Evolutionary conservation across 441 rosid genomes (phyloP), one percentile per base, ranked within the genome.

Genomic region (Populus tomentosa): DNA sequence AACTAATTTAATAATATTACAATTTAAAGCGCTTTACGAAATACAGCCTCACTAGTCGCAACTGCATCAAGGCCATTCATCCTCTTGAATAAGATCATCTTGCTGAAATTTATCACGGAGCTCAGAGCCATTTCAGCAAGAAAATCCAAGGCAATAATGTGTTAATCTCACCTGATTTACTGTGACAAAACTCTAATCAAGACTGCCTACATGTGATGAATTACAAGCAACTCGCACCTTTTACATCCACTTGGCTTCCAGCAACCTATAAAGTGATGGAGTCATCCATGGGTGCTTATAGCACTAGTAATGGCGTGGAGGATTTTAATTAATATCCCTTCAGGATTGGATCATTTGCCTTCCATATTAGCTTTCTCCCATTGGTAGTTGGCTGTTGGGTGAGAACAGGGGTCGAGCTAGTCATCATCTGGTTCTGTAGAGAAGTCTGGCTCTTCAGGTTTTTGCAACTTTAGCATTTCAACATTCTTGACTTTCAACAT

Each of bases 401-500:
- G 30, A 61, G 63, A 63, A 42, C 21, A 7, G 65, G 30, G 64
- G 30, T 70, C 50, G 20, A 78, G 50, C 67, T 62, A 74, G 21
- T 79, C 90, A 33, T 85, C 91, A 64, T 87, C 89, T 13, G 81
- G 82, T 77, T 89, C 97, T 0, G 78, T 87, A 0, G 92, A 92
- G 88, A 95, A 95, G 83, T 92, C 98, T 0, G 99, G 97, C 62
- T 95, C 99, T 23, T 90, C 88, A 0, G 99, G 99, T 81, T 94
- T 92, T 68, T 78, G 96, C 70, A 93, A 81, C 90, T 83, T 93
- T 0, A 89, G 93, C 91, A 90, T 68, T 36, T 76, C 86, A 4
- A 82, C 88, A 50, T 82, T 88, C 80, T 91, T 89, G 62, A 79
- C n/a, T n/a, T n/a, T n/a, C n/a, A n/a, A n/a, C n/a, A n/a, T n/a